phyloP scores from a whole-genome alignment of 2,329 filamentous ascomycete genomes.

The Fusarium secorum region DNA sequence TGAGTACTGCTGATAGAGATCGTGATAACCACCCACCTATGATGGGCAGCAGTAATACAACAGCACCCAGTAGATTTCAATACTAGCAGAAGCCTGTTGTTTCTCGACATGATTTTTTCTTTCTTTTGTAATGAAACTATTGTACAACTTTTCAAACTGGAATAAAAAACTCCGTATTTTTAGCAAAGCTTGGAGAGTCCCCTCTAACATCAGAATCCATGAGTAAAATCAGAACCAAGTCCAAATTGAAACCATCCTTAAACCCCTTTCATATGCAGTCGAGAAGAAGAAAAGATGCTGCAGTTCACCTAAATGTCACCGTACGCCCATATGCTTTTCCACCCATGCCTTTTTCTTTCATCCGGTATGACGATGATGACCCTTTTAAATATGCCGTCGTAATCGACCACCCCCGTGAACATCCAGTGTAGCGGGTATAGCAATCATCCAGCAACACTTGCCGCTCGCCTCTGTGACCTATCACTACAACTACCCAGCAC shows the following conservation, averaged over 20 bases:
- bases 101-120: slow-evolving; percentile 36
- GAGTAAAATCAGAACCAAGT: slow-evolving; percentile 21
- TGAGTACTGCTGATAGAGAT: neutral
- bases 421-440: neutral
- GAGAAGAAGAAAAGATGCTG: slow-evolving; percentile 28
- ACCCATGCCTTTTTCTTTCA: slow-evolving; percentile 30
- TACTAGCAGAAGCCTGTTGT: neutral
- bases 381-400: neutral
- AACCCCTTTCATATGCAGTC: slow-evolving; percentile 43
- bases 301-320: slow-evolving; percentile 37
- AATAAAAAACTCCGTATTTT: slow-evolving; percentile 16
- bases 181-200: slow-evolving; percentile 32
- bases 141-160: slow-evolving; percentile 31
- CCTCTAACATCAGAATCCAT: slow-evolving; percentile 37
- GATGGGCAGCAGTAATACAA: neutral
- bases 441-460: neutral
- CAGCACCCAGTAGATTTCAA: neutral
- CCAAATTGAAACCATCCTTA: slow-evolving; percentile 33
- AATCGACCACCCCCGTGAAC: slow-evolving; percentile 2
- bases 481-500: neutral
- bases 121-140: slow-evolving; percentile 33
- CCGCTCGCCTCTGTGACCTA: neutral
- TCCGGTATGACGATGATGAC: neutral
- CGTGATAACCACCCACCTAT: neutral
- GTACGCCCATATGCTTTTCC: slow-evolving; percentile 39